Evolutionary conservation across 2,329 filamentous ascomycete species (phyloP).

Genomic region (Chaetomium strumarium): DNA sequence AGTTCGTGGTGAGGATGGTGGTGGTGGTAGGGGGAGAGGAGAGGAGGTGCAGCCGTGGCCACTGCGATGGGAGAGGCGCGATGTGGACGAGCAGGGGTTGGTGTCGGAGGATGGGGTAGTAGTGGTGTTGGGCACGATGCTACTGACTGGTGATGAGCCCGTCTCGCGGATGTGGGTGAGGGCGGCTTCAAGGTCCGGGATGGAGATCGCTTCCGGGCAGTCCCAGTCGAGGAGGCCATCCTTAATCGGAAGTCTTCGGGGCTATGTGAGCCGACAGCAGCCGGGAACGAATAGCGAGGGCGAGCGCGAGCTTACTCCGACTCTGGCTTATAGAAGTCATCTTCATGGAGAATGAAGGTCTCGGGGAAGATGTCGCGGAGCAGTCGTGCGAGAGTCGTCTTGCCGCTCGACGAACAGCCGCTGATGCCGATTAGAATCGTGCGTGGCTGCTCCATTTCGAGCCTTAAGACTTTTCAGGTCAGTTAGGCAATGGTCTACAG

Average conservation of each 20-base stretch:
- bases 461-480: neutral
- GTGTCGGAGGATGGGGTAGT: neutral
- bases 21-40: neutral
- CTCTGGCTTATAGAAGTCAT: conserved; percentile 91
- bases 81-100: neutral
- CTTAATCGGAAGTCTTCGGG: conserved; percentile 46
- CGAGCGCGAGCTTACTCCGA: conserved; percentile 46
- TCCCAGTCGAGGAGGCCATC: conserved; percentile 82
- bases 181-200: conserved; percentile 60
- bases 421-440: conserved; percentile 73
- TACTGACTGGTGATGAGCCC: conserved; percentile 58
- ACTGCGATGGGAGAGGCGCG: conserved; percentile 23
- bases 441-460: conserved; percentile 34
- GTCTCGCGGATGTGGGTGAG: conserved; percentile 64
- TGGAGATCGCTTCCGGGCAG: conserved; percentile 70
- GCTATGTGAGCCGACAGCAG: neutral
- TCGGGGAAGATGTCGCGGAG: conserved; percentile 74
- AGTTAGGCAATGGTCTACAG: neutral
- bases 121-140: neutral
- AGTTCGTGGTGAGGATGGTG: neutral
- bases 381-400: conserved; percentile 85
- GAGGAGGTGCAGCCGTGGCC: conserved; percentile 24
- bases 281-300: neutral
- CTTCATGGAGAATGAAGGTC: conserved; percentile 82
- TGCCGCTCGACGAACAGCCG: conserved; percentile 87